Conservation (phyloP, 208 protist species). For the Wallacemonas rigidus region DNA sequence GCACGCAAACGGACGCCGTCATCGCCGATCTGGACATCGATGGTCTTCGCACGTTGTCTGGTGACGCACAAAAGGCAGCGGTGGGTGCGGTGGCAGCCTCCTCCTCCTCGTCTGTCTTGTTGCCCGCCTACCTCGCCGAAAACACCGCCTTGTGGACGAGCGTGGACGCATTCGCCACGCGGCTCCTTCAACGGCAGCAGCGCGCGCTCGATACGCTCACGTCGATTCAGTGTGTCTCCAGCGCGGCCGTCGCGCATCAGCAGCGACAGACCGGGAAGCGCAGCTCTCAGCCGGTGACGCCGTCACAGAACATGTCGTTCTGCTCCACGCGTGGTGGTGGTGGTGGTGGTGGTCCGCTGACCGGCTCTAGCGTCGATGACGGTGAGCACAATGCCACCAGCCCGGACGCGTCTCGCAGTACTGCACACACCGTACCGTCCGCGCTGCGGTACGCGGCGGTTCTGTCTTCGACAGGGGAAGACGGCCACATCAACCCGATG, state of each 20-base stretch:
- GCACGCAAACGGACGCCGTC: not conserved
- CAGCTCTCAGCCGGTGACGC: not conserved
- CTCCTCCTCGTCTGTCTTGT: not conserved
- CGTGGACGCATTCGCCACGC: not conserved
- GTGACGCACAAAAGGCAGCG: not conserved
- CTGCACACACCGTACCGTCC: not conserved
- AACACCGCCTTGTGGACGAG: slow-evolving; percentile 9
- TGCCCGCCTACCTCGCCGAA: not conserved
- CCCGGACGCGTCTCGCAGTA: not conserved
- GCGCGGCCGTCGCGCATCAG: slow-evolving; percentile 10
- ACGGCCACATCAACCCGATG: slow-evolving; percentile 34
- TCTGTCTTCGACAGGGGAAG: slow-evolving; percentile 10
- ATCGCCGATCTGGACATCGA: slow-evolving; percentile 1
- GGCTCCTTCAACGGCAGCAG: slow-evolving; percentile 7
- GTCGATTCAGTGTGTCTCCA: not conserved
- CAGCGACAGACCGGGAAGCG: not conserved
- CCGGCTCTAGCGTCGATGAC: not conserved
- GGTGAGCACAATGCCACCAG: not conserved
- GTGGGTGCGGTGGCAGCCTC: not conserved
- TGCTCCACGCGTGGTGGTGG: not conserved
- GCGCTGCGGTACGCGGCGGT: slow-evolving; percentile 8
- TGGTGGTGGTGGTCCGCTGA: not conserved
- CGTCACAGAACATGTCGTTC: not conserved
- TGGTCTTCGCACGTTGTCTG: not conserved
- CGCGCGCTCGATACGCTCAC: not conserved